Evolutionary conservation across 371 early-diverging fungal genomes (phyloP), one percentile per base, ranked within the genome.

Genomic region (Coemansia sp.): DNA sequence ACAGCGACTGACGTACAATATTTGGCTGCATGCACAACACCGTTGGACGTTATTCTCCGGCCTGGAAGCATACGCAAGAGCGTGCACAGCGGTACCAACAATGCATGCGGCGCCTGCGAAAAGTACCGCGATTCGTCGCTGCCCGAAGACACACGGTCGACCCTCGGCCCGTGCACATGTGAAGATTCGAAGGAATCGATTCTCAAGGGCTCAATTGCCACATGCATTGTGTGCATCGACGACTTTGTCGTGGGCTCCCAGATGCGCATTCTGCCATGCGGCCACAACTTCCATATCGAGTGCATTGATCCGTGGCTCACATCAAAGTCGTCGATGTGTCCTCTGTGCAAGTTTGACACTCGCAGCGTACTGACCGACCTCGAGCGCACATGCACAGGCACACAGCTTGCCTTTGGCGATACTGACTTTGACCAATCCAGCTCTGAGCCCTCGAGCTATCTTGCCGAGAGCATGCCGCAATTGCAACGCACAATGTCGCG

Each of bases 291-390:
- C 62, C 82, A 82, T 57, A 71, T 69, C 6, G 78, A 76, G 40
- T 82, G 82, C 66, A 76, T 82, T 28, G 82, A 82, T 26, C 81
- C 71, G 4, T 82, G 82, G 82, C 74, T 82, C 15, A 67, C 72
- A 0, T 57, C 76, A 52, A 78, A 82, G 46, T 80, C 80, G 1
- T 73, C 80, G 13, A 56, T 82, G 21, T 82, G 82, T 32, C 82
- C 82, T 2, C 54, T 82, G 28, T 82, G 82, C 66, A 82, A 82
- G 54, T 70, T 66, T 36, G 82, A 82, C 48, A 79, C 81, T 4
- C 69, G 82, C 41, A 68, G 57, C 23, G 70, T 79, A 6, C 59
- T 80, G 41, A 80, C 71, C 12, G 79, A 73, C 21, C 55, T 77
- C 36, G 78, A 77, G 51, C 69, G 69, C 55, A 24, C 64, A 3